phyloP scores from a whole-genome alignment of 2,329 filamentous ascomycete species.

The Aspergillus awamori region DNA sequence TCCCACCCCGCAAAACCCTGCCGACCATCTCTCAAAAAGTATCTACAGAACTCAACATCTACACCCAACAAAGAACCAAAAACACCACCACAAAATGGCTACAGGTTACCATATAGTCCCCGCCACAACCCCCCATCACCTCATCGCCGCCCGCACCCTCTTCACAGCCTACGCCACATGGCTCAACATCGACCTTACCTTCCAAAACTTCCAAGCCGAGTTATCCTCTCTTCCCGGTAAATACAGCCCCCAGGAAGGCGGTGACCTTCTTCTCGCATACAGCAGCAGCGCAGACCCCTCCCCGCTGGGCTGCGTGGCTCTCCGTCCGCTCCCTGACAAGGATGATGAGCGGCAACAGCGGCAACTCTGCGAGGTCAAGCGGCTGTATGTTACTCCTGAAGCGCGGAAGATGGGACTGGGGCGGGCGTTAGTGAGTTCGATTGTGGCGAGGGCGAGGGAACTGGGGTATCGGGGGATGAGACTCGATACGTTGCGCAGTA shows the following conservation, averaged over 20 bases:
- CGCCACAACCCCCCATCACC: conserved; percentile 48
- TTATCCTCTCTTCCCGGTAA: conserved; percentile 57
- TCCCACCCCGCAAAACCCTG: too few species aligned
- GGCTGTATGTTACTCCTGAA: conserved; percentile 55
- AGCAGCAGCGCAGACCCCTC: conserved; percentile 15
- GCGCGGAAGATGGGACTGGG: conserved; percentile 56
- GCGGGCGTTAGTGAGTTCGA: conserved; percentile 48
- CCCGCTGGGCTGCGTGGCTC: conserved; percentile 54
- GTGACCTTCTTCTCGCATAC: conserved; percentile 53
- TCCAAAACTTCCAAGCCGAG: conserved; percentile 59
- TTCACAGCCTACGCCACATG: conserved; percentile 49
- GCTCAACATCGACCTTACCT: conserved; percentile 58
- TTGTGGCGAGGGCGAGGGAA: conserved; percentile 49
- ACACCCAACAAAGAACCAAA: neutral
- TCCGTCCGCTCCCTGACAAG: conserved; percentile 38
- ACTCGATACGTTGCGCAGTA: conserved; percentile 59
- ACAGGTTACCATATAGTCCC: conserved; percentile 32
- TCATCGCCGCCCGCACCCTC: conserved; percentile 45
- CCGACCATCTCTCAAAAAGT: too few species aligned
- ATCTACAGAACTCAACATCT: neutral
- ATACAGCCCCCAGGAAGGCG: conserved; percentile 48
- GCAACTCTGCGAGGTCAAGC: conserved; percentile 58
- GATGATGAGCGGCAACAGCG: conserved; percentile 22
- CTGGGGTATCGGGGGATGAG: conserved; percentile 57
- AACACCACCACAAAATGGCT: neutral